These are phyloP conservation scores for Russula sp. DNA, from an alignment of 768 basidiomycete genomes.

Conservation along the genomic window DNA sequence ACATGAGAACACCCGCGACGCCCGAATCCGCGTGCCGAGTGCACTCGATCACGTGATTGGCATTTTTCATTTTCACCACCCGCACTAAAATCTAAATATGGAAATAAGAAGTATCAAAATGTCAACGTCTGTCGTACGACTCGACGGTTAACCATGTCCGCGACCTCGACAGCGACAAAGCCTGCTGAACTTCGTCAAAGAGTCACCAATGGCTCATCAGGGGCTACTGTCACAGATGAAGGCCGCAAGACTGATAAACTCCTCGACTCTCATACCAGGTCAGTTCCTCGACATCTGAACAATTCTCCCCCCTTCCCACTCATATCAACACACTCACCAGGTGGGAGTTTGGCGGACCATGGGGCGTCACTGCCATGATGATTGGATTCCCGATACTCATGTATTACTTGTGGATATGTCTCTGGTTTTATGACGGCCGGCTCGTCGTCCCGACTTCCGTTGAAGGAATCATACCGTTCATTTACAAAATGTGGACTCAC, in stretches of 20 bases:
- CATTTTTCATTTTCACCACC: neutral
- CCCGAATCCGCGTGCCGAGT: too few species aligned
- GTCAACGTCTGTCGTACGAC: constrained; percentile 1
- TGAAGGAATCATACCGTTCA: constrained; percentile 70
- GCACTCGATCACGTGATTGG: constrained; percentile 5
- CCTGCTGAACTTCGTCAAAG: constrained; percentile 26
- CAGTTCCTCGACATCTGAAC: constrained; percentile 27
- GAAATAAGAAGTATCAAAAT: neutral
- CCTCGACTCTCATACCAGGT: constrained; percentile 43
- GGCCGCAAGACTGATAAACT: constrained; percentile 68
- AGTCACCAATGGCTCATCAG: constrained; percentile 21
- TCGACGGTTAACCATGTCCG: constrained; percentile 20
- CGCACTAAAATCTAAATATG: too few species aligned
- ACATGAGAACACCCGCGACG: constrained; percentile 31
- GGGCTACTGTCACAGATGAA: constrained; percentile 49
- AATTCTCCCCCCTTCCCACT: constrained; percentile 21
- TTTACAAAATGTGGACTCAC: constrained; percentile 79
- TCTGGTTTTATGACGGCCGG: constrained; percentile 91
- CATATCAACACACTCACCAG: constrained; percentile 33
- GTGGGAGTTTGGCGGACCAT: constrained; percentile 95
- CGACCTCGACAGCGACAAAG: constrained; percentile 9
- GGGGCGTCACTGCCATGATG: constrained; percentile 91
- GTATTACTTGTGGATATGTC: constrained; percentile 98
- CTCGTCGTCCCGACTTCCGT: constrained; percentile 61
- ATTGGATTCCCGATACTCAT: constrained; percentile 88